Percentiles rank a stretch among this genome's conserved stretches.
phyloP scores from a whole-genome alignment of 1,284 basidiomycete species.

The Rhodotorula sp. region DNA sequence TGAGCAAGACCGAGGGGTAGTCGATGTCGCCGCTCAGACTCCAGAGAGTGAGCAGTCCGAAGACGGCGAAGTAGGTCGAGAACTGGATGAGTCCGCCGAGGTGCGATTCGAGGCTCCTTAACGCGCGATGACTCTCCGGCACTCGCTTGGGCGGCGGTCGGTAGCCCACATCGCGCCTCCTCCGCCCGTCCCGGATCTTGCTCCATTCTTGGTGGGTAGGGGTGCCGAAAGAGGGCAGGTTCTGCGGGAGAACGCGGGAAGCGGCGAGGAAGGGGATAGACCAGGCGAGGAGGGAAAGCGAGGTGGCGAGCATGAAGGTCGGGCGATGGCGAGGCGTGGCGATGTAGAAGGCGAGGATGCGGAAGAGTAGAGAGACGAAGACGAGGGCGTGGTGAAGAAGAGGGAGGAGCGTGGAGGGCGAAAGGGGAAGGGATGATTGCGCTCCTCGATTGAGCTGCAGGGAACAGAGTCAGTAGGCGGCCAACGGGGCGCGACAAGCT shows the following conservation, averaged over 20 bases:
- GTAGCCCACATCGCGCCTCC: constrained; percentile 37
- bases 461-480: too few relatives aligned
- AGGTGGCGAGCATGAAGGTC: constrained; percentile 35
- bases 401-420: constrained; percentile 38
- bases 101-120: constrained; percentile 37
- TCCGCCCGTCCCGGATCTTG: constrained; percentile 38
- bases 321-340: constrained; percentile 20
- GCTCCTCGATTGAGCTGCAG: constrained; percentile 23
- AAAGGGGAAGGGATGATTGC: constrained; percentile 34
- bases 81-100: constrained; percentile 41
- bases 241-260: constrained; percentile 39
- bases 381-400: constrained; percentile 40
- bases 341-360: constrained; percentile 26
- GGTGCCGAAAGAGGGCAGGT: constrained; percentile 38
- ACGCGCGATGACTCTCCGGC: constrained; percentile 35
- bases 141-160: constrained; percentile 39
- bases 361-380: constrained; percentile 29
- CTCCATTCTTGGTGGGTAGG: constrained; percentile 37
- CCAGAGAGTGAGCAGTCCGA: constrained; percentile 37
- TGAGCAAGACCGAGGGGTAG: constrained; percentile 24
- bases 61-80: constrained; percentile 35
- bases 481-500: too few relatives aligned
- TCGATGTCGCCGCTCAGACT: constrained; percentile 39
- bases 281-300: constrained; percentile 41
- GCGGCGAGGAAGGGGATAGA: constrained; percentile 39